Evolutionary conservation across 2,329 filamentous ascomycete species (phyloP).

Genomic region (Phaeomoniella chlamydospora): DNA sequence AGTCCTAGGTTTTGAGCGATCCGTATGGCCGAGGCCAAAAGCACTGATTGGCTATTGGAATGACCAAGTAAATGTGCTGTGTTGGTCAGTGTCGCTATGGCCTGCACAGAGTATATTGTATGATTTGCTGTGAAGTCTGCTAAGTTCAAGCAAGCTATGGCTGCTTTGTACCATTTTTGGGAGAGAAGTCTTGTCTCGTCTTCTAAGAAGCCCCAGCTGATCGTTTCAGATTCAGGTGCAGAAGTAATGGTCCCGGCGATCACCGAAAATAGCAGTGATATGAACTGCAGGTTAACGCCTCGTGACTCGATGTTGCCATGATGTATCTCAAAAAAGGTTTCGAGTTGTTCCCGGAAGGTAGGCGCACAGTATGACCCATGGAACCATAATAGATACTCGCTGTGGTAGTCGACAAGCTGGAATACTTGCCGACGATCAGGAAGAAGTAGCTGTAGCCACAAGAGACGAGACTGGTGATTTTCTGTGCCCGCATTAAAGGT

Average conservation of each 20-base stretch:
- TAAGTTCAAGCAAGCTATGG: constrained; percentile 28
- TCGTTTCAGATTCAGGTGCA: constrained; percentile 4
- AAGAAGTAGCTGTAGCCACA: constrained; percentile 22
- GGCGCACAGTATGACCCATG: constrained; percentile 23
- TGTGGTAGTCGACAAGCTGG: constrained; percentile 22
- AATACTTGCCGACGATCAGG: constrained; percentile 10
- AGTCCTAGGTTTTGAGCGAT: constrained; percentile 34
- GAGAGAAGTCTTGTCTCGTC: constrained; percentile 26
- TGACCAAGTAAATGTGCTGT: constrained; percentile 34
- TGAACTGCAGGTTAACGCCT: constrained; percentile 22
- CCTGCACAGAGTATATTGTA: constrained; percentile 28
- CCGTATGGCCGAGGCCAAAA: constrained; percentile 28
- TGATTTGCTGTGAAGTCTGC: constrained; percentile 30
- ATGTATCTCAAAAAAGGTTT: constrained; percentile 20
- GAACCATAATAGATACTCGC: constrained; percentile 22
- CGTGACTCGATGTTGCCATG: constrained; percentile 17
- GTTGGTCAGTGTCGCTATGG: constrained; percentile 33
- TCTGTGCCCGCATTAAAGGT: constrained; percentile 11
- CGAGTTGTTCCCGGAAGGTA: constrained; percentile 22
- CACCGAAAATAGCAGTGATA: constrained; percentile 10
- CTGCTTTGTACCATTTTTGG: constrained; percentile 30
- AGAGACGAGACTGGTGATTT: constrained; percentile 10
- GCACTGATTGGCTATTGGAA: constrained; percentile 31
- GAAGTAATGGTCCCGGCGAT: constrained; percentile 10
- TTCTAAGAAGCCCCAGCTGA: constrained; percentile 30